Evolutionary conservation across 2,329 filamentous ascomycete genomes (phyloP), one percentile per base, ranked within the genome.

Genomic region (Emergomyces orientalis): DNA sequence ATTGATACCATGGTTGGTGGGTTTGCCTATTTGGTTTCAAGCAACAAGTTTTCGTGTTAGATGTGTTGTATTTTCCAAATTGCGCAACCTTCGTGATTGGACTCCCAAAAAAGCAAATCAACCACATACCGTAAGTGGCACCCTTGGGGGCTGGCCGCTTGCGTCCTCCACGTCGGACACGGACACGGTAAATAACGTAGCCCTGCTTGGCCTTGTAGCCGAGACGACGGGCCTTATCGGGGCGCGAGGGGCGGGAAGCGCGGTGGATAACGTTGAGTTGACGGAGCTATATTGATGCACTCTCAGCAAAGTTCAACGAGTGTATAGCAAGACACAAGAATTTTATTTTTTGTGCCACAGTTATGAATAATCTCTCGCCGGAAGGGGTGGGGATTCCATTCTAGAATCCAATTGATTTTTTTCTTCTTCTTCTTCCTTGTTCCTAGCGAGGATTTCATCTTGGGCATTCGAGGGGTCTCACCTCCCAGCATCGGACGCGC

Each of bases 141-240:
- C 94, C 94, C 91, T 96, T 96, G 77, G 89, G 86, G 68, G 86
- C 91, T 75, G 93, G 94, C 81, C 86, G 86, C 92, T 99, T 99
- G 86, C 94, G 91, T 77, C 94, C 94, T 88, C 94, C 94, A 81
- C 94, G 91, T 80, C 94, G 90, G 75, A 99, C 94, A 79, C 94
- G 94, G 78, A 95, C 87, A 80, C 94, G 94, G 89, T 99, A 99
- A 89, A 99, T 91, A 79, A 99, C 94, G 86, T 97, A 99, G 82
- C 94, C 94, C 86, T 99, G 94, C 91, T 99, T 99, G 86, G 95
- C 94, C 90, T 99, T 99, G 91, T 99, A 99, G 76, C 94, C 94
- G 74, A 99, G 90, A 82, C 95, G 94, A 83, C 94, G 94, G 79
- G 95, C 94, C 90, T 99, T 99, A 86, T 99, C 95, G 78, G 94